Evolutionary conservation across 345 rosid genomes (phyloP), one percentile per base, ranked within the genome.

Genomic region (Physaria fendleri): DNA sequence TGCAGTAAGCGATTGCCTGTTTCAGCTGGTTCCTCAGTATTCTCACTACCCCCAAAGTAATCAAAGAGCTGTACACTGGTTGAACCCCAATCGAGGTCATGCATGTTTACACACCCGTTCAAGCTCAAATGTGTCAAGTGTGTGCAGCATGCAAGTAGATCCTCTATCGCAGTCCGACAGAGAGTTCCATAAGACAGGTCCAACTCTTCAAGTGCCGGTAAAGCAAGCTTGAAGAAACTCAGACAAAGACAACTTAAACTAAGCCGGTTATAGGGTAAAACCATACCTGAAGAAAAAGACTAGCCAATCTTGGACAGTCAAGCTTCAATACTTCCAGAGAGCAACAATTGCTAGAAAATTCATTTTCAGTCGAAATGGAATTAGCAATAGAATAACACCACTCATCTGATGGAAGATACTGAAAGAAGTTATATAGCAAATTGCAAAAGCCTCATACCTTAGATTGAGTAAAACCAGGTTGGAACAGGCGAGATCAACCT

Each of bases 141-240:
- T 8, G 90, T 87, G 77, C 97, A 89, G 71, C 71, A 82, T 18
- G 92, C 82, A 77, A 93, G 97, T 70, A 93, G 90, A 76, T 90
- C 90, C 79, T 87, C 97, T 55, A 93, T 87, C 53, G 99, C 95
- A 32, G 90, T 82, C 73, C 83, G 95, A 65, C 92, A 81, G 15
- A 93, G 83, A 55, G 97, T 78, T 55, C 97, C 95, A 73, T 93
- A 90, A 12, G 99, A 93, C 73, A 93, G 73, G 75, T 93, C 99
- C 75, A 93, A 74, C 67, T 87, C 97, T 68, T 74, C 78, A 45
- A 93, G 96, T 17, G 79, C 76, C 41, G 81, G 87, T 57, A 93
- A 72, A 67, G 97, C 95, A 52, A n/a, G n/a, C 43, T 21, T 52
- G 4, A 18, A 12, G 11, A 27, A 48, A 21, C 13, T 12, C 9